Percentiles rank a stretch among this genome's conserved stretches.
Evolutionary conservation across 805 yeast species (phyloP).

Genomic region (Hagleromyces aurorensis): DNA sequence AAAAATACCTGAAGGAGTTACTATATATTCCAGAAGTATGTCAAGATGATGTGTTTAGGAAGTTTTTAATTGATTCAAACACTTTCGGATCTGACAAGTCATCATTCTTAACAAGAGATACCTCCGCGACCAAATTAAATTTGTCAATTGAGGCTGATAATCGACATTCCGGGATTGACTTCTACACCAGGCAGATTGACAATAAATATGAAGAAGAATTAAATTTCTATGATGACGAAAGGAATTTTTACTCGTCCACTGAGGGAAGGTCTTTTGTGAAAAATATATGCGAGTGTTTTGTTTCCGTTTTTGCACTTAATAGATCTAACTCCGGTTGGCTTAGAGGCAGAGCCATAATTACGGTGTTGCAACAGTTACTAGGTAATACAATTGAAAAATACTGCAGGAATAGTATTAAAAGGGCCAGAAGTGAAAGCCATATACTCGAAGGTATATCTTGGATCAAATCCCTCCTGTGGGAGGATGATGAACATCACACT

Average conservation of each 20-base stretch:
- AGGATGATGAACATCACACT: conserved; percentile 42
- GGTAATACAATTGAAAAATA: conserved; percentile 83
- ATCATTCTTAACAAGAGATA: not conserved
- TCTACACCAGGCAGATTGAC: conserved; percentile 4
- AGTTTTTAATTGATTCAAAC: conserved; percentile 49
- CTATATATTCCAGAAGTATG: conserved; percentile 63
- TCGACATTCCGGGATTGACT: conserved; percentile 4
- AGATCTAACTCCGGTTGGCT: conserved; percentile 61
- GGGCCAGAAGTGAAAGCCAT: conserved; percentile 31
- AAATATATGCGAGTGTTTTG: conserved; percentile 72
- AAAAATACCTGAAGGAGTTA: conserved; percentile 51
- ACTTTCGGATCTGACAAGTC: conserved; percentile 8
- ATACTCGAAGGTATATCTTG: conserved; percentile 35
- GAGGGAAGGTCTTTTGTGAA: conserved; percentile 50
- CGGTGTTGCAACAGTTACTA: conserved; percentile 73
- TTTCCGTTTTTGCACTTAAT: conserved; percentile 60
- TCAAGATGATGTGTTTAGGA: conserved; percentile 59
- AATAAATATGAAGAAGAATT: conserved; percentile 8
- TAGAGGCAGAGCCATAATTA: conserved; percentile 74
- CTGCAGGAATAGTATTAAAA: conserved; percentile 35
- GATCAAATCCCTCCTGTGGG: conserved; percentile 36
- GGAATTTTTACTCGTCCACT: conserved; percentile 6
- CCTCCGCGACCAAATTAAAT: conserved; percentile 1
- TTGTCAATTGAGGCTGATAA: too few species aligned
- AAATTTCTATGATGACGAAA: conserved; percentile 11